Evolutionary conservation across 2,329 filamentous ascomycete species (phyloP), one percentile per base, ranked within the genome.

Genomic region (Colletotrichum coccodes): DNA sequence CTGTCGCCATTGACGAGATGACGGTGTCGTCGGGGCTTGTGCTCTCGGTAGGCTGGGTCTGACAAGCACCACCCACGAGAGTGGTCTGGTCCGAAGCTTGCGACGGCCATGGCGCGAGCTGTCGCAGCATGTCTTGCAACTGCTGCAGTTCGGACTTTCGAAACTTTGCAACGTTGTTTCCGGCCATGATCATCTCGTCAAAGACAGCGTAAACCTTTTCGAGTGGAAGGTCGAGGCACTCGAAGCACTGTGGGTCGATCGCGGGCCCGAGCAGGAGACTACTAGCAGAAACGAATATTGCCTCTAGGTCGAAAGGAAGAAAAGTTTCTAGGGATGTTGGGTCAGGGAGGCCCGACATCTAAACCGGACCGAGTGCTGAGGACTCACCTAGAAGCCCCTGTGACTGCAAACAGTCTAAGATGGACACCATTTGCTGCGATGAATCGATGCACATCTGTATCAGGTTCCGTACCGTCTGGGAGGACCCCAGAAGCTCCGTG

Each of bases 291-390:
- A 82, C 78, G 16, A 83, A 85, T 0, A 83, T 73, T 0, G 82
- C 76, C 47, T 86, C 83, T 0, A 85, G 77, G 64, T 86, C 83
- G 58, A 84, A 85, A 0, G 83, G 82, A 0, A 86, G 78, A 66
- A 86, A 86, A 0, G 79, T 82, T 73, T 86, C 84, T 86, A 16
- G 0, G 16, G 12, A 64, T 18, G 1, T 3, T 11, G n/a, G 50
- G 5, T 30, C 23, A 50, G 70, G 34, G 70, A 36, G 4, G 30
- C 28, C n/a, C 5, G 8, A 8, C 21, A 16, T 7, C 5, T 21
- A 3, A 23, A n/a, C 18, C n/a, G 4, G 11, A 21, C 0, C 21
- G 2, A 23, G 1, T 23, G 6, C 6, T 38, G 21, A 26, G 6
- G 11, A 52, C 72, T 72, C 76, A 86, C 84, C 84, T 2, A 86